Evolutionary conservation across 2,329 filamentous ascomycete genomes (phyloP).

Genomic region (Ophiocordyceps camponoti-floridani): DNA sequence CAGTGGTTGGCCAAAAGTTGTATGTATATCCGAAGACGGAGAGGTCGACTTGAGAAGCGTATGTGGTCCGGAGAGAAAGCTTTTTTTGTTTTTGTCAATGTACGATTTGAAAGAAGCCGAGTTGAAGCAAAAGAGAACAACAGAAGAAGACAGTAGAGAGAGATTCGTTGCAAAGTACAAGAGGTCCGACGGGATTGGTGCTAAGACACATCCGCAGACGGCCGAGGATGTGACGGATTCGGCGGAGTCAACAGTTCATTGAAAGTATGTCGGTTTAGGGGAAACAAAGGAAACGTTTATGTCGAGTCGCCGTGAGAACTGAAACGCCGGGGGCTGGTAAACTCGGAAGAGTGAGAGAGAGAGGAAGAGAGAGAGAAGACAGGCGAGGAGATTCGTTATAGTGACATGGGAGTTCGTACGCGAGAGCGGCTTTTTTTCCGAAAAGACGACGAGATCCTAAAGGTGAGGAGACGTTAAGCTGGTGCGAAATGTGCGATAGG

Average conservation of each 20-base stretch:
- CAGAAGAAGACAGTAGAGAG: not conserved
- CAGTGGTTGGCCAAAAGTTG: not conserved
- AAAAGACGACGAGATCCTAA: not conserved
- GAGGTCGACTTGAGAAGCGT: slow-evolving; percentile 1
- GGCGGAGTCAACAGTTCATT: slow-evolving; percentile 24
- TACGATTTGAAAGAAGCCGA: not conserved
- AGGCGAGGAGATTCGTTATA: slow-evolving; percentile 21
- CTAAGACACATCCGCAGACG: slow-evolving; percentile 7
- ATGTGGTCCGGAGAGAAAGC: not conserved
- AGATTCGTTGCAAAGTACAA: slow-evolving; percentile 16
- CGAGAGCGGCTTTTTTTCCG: not conserved
- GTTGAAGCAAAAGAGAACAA: not conserved
- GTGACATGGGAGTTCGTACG: slow-evolving; percentile 21
- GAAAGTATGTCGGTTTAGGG: slow-evolving; percentile 11
- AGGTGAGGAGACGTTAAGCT: slow-evolving; percentile 5
- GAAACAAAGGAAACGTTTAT: slow-evolving; percentile 17
- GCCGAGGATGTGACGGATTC: slow-evolving; percentile 7
- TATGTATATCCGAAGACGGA: not conserved
- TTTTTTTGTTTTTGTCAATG: not conserved
- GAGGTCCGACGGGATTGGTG: slow-evolving; percentile 4
- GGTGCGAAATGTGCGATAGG: not conserved
- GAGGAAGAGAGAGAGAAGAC: slow-evolving; percentile 13
- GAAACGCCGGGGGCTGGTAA: slow-evolving; percentile 11
- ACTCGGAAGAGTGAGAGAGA: slow-evolving; percentile 12
- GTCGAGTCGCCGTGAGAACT: slow-evolving; percentile 13